Base-by-base conservation (phyloP, 352 stramenopile genomes). In the Phytopythium montanum region DNA sequence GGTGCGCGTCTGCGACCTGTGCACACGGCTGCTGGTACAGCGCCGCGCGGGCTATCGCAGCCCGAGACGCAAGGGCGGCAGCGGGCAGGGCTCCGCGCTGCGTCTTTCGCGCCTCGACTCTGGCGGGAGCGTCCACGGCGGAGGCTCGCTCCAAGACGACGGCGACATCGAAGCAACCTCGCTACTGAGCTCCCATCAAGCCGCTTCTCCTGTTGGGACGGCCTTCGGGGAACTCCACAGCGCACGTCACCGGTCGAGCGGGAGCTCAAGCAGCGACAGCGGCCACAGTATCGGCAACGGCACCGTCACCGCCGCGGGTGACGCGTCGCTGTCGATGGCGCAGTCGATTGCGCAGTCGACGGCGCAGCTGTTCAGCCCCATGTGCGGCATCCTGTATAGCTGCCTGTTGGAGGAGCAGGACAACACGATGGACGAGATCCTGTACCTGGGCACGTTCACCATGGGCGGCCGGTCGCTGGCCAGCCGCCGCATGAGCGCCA, bases 381-480 rank as follows among this genome's bases (percentile, higher is more conserved):
- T 88, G 66, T 69, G 73, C 53, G 81, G 81, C 23, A 79, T 91
- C n/a, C 66, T 91, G 52, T 88, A 88, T 65, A 85, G 73, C 65
- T 88, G 78, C 56, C 60, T 87, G 50, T 39, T 91, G 25, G 81
- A 91, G 58, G 79, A 91, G 56, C 81, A 91, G 59, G 81, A 87
- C 66, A 88, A 88, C 57, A 91, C 72, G 1, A 78, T 91, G 68
- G 81, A 91, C 54, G 81, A 87, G 46, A 81, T 91, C 39, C 45
- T 91, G 62, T 91, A 91, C 57, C 60, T 89, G 19, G 81, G 81
- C n/a, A 88, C 81, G 38, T 85, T 91, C 54, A 89, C 79, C 25
- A 89, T 91, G 75, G 81, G 75, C 42, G 81, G 81, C n/a, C 73
- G 79, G 26, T 84, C 81, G 44, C 66, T 89, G 13, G 81, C 81